Base-by-base conservation (phyloP, 805 yeast genomes). In the Yarrowia yakushimensis region DNA sequence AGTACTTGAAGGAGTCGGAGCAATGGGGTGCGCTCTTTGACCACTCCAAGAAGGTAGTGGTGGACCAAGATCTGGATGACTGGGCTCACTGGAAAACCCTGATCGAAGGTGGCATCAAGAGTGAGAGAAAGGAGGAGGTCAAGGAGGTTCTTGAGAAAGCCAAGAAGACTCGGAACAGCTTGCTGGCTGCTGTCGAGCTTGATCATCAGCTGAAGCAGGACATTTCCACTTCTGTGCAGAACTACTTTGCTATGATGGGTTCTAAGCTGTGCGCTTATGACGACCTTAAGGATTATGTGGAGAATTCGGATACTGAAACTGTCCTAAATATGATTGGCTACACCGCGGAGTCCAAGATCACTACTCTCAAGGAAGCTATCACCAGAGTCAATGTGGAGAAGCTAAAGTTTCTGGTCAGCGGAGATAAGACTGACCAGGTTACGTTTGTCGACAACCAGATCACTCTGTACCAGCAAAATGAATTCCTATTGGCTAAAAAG, bases 81-180 rank as follows among this genome's bases (percentile, higher is more conserved):
- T 92, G 83, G 78, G 81, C 82, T 63, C 83, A 90, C 37, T 90
- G 96, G 89, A 81, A 84, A 66, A 74, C 77, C 17, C 72, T 81
- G 55, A 78, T 83, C 20, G 74, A 77, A 46, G 75, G 91, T 2
- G 78, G 79, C 0, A 67, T 69, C 18, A 67, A 78, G 25, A 66
- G 80, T 22, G 73, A 68, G 12, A 67, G 72, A 61, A 55, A 73
- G 2, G 73, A 73, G 11, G 78, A 76, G 2, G 71, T 81, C 0
- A 13, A 65, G 0, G 43, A 66, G 1, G 66, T 75, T n/a, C 71
- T 82, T 13, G 30, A 65, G 0, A 64, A 71, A 22, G 67, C 65
- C 11, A 71, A 74, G 22, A 69, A 72, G 12, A 74, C 87, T 0
- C 77, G 91, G 70, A 88, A 88, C 67, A 76, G 84, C 0, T 73